Conservation (phyloP, 2,329 filamentous ascomycete genomes). For the Scedosporium aurantiacum region DNA sequence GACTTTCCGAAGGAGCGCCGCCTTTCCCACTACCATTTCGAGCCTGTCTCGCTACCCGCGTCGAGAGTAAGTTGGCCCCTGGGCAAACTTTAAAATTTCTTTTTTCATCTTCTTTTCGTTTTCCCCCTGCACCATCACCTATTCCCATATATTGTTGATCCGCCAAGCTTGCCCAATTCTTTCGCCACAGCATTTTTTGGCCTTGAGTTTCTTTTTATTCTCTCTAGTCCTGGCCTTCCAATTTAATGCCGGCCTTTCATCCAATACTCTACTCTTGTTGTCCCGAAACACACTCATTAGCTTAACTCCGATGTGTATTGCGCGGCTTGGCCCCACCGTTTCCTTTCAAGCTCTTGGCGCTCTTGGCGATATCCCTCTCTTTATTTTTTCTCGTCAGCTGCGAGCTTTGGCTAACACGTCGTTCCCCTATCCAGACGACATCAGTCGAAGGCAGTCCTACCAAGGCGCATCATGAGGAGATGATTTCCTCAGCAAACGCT, state of each 20-base stretch:
- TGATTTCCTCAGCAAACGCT: neutral
- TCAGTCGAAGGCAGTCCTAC: constrained; percentile 1
- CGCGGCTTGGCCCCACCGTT: neutral
- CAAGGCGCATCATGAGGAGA: neutral
- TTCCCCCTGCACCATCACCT: neutral
- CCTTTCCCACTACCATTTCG: constrained; percentile 79
- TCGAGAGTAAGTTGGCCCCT: constrained; percentile 57
- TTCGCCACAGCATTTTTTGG: neutral
- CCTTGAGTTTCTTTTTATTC: neutral
- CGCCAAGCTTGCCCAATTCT: no score
- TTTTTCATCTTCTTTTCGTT: neutral
- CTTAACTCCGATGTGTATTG: constrained; percentile 1
- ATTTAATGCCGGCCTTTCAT: neutral
- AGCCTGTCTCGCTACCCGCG: constrained; percentile 77
- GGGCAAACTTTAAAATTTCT: neutral
- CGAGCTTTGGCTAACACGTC: neutral
- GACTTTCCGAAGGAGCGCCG: constrained; percentile 60
- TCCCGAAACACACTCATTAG: constrained; percentile 5
- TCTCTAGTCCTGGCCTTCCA: neutral
- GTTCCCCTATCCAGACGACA: neutral
- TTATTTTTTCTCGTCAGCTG: neutral
- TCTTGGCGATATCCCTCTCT: neutral
- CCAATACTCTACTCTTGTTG: neutral
- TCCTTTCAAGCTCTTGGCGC: constrained; percentile 1
- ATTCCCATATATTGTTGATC: neutral